phyloP scores from a whole-genome alignment of 371 early-diverging fungal species.

The Massospora cicadina region DNA sequence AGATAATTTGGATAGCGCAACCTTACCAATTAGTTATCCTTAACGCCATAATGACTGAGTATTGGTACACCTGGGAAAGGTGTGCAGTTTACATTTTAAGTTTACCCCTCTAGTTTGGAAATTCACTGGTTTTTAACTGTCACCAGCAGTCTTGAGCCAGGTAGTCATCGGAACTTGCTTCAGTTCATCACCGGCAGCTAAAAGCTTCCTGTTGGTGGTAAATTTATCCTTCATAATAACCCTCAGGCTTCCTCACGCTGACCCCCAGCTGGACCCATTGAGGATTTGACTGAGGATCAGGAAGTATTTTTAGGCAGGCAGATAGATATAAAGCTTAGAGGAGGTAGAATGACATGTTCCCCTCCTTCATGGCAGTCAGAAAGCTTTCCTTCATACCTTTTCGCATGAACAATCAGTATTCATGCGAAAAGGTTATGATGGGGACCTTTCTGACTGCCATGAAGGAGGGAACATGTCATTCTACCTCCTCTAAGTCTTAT shows the following conservation, averaged over 20 bases:
- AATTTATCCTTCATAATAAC: not conserved
- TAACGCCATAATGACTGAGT: slow-evolving; percentile 65
- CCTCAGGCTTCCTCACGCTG: slow-evolving; percentile 47
- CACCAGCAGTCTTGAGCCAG: slow-evolving; percentile 35
- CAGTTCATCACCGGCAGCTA: slow-evolving; percentile 85
- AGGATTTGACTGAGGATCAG: too few species aligned
- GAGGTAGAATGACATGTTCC: too few species aligned
- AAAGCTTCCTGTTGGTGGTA: slow-evolving; percentile 62
- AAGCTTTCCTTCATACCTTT: slow-evolving; percentile 76
- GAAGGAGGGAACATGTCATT: slow-evolving; percentile 73
- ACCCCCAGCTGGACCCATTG: slow-evolving; percentile 72
- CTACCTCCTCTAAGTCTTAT: slow-evolving; percentile 53
- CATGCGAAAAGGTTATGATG: slow-evolving; percentile 39
- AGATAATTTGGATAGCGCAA: not conserved
- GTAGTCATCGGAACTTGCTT: slow-evolving; percentile 60
- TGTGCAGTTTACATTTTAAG: not conserved
- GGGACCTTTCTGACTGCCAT: slow-evolving; percentile 49
- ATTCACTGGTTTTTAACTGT: slow-evolving; percentile 44
- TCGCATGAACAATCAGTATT: slow-evolving; percentile 89
- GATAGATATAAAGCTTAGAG: too few species aligned
- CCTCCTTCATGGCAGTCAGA: slow-evolving; percentile 46
- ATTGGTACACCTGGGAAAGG: slow-evolving; percentile 42
- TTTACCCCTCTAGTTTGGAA: slow-evolving; percentile 30
- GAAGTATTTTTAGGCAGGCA: slow-evolving; percentile 46
- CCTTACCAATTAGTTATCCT: slow-evolving; percentile 32